Base-by-base conservation (phyloP, 306 rosid species). In the Dicorynia guianensis region DNA sequence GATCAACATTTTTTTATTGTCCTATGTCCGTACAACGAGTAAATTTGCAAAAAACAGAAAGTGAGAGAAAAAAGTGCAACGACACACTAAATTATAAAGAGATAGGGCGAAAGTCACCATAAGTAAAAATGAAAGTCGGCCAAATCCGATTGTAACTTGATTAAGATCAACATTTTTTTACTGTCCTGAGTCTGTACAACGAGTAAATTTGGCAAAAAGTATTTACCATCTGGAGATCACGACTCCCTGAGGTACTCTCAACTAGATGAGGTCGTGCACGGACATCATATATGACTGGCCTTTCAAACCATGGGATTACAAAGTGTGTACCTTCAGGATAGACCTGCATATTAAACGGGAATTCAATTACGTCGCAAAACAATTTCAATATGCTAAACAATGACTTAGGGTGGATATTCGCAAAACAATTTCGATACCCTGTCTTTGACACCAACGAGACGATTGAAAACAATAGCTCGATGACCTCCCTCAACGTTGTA, bases 301-400 rank as follows among this genome's bases (percentile, higher is more conserved):
- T 86, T 85, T 93, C 98, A 81, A 88, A 86, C 97, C 98, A 93
- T 1, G 98, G 98, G 69, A 91, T 76, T 15, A 88, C 72, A 6
- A 93, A 76, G 61, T 91, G 97, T 1, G 98, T 89, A 55, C 98
- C 97, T 93, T 93, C 97, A 40, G 97, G 93, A 83, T 90, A 94
- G 55, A 94, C 96, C 96, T 94, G 76, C 75, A 85, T n/a, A 49
- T 71, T 15, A 64, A 82, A 71, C 69, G 66, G 5, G 4, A 60
- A 3, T 67, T 5, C 38, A 48, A 18, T 46, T 43, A 15, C 3
- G 19, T 25, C 30, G 30, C 30, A 25, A 38, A 53, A n/a, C 7
- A 36, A 15, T 17, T 36, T 52, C 15, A 19, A 38, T 5, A 12
- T 18, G 7, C 3, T 4, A 8, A n/a, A 13, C 64, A 54, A 55